A percentile compares a stretch with the other conserved stretches of the same genome.
These are phyloP conservation scores for Neonectria magnoliae DNA, from an alignment of 2,329 filamentous ascomycete genomes.

Conservation along the genomic window DNA sequence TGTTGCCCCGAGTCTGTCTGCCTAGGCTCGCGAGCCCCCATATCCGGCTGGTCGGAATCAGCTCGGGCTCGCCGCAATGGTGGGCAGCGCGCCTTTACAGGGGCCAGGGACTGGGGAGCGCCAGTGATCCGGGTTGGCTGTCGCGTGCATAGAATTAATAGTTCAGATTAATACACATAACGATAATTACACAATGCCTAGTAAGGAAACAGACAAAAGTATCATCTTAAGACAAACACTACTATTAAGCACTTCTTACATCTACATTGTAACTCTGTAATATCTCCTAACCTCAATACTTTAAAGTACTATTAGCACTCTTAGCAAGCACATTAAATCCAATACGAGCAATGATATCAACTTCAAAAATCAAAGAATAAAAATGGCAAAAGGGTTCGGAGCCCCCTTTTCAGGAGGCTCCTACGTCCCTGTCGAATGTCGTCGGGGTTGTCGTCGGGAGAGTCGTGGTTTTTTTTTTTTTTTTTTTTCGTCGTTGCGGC, in stretches of 20 bases:
- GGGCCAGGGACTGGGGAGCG: background rate
- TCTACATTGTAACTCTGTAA: too few relatives aligned
- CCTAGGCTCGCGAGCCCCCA: background rate
- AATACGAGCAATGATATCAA: background rate
- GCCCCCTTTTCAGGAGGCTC: constrained; percentile 24
- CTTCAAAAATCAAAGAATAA: background rate
- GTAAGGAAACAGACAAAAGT: too few relatives aligned
- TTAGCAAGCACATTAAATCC: background rate
- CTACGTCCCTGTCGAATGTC: constrained; percentile 41
- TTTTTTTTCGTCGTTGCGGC: background rate
- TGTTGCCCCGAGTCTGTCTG: background rate
- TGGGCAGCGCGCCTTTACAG: background rate
- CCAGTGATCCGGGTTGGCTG: background rate
- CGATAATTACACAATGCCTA: too few relatives aligned
- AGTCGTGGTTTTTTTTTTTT: background rate
- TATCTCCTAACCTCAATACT: too few relatives aligned
- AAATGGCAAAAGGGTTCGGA: constrained; percentile 44
- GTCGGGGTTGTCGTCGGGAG: constrained; percentile 15
- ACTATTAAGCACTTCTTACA: too few relatives aligned
- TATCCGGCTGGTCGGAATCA: constrained; percentile 1
- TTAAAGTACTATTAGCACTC: background rate
- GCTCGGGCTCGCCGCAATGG: constrained; percentile 14
- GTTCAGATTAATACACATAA: background rate
- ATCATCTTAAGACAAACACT: too few relatives aligned
- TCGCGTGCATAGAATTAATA: background rate